Evolutionary conservation across 1,139 yeast species (phyloP).

Genomic region (Starmera stellimalicola): DNA sequence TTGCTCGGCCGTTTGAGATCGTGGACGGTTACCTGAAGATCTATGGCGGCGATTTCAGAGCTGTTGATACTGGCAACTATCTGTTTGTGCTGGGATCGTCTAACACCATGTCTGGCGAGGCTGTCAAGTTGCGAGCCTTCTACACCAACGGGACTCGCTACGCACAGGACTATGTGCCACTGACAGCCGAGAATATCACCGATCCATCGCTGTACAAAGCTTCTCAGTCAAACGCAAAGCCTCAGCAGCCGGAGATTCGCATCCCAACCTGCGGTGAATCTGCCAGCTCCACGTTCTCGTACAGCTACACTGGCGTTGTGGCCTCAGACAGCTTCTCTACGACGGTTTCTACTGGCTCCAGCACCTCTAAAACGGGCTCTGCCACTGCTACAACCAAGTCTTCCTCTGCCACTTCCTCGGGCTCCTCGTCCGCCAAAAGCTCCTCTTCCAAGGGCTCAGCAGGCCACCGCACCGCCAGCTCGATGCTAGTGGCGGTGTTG

Average conservation of each 20-base stretch:
- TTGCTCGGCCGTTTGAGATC: slow-evolving; percentile 3
- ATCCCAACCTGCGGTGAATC: not conserved
- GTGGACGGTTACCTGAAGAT: slow-evolving; percentile 2
- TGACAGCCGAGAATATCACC: not conserved
- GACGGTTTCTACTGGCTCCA: not conserved
- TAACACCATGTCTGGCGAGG: slow-evolving; percentile 1
- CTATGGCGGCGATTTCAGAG: slow-evolving; percentile 2
- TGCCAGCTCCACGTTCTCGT: not conserved
- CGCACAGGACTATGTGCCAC: not conserved
- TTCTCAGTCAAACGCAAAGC: not conserved
- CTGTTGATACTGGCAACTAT: slow-evolving; percentile 2
- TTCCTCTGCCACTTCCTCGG: not conserved
- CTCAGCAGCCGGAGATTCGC: not conserved
- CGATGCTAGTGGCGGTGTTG: not conserved
- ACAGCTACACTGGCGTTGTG: not conserved
- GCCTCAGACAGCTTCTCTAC: not conserved
- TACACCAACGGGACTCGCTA: not conserved
- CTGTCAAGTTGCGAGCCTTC: not conserved
- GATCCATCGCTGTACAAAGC: not conserved
- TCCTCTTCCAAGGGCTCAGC: not conserved
- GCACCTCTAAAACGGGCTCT: not conserved
- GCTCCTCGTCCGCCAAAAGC: not conserved
- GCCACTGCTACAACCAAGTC: not conserved
- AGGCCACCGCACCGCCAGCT: not conserved
- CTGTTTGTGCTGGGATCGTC: slow-evolving; percentile 2